phyloP scores from a whole-genome alignment of 2,329 filamentous ascomycete genomes.

The Epichloe baconii region DNA sequence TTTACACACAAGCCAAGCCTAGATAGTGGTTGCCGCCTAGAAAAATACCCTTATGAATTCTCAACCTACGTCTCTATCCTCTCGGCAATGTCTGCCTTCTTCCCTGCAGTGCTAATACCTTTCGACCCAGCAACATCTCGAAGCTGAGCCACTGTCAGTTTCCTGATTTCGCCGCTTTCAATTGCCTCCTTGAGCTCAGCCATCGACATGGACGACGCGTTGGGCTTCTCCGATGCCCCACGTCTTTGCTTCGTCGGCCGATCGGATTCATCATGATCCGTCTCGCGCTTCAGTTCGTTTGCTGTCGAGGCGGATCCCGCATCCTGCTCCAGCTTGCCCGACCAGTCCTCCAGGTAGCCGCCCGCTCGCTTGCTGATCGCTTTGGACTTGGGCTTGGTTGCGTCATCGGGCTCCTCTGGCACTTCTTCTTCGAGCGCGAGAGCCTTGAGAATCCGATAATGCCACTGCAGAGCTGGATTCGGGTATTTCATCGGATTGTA shows the following conservation, averaged over 20 bases:
- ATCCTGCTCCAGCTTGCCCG: conserved; percentile 50
- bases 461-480: conserved; percentile 90
- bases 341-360: conserved; percentile 66
- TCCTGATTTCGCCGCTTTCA: conserved; percentile 33
- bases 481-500: conserved; percentile 84
- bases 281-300: conserved; percentile 38
- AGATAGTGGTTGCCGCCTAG: no score
- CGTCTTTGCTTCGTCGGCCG: conserved; percentile 34
- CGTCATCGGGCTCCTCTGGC: conserved; percentile 59
- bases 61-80: conserved; percentile 43
- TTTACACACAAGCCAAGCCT: not conserved
- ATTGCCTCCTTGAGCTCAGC: conserved; percentile 32
- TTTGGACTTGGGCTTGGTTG: conserved; percentile 69
- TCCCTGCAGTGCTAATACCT: conserved; percentile 34
- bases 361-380: conserved; percentile 86
- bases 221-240: conserved; percentile 19
- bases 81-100: conserved; percentile 42
- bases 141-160: conserved; percentile 41
- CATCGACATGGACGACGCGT: conserved; percentile 25
- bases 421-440: conserved; percentile 86
- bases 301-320: conserved; percentile 22
- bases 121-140: conserved; percentile 34
- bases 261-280: conserved; percentile 28
- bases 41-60: conserved; percentile 14
- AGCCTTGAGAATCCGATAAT: conserved; percentile 87